These are phyloP conservation scores for Mycena polygramma DNA, from an alignment of 768 basidiomycete genomes.

Conservation along the genomic window DNA sequence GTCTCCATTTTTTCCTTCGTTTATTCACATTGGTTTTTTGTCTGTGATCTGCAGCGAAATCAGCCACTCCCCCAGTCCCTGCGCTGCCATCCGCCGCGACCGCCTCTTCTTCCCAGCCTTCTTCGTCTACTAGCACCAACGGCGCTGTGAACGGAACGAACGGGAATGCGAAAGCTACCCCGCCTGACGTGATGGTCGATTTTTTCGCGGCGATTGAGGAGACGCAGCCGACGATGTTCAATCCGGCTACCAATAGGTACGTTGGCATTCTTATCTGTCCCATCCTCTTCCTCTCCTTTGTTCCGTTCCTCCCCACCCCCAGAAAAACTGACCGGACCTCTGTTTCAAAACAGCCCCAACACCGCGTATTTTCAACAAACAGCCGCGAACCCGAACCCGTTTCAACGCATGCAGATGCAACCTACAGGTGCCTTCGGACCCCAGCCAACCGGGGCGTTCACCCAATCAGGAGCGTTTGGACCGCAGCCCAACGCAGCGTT, in stretches of 20 bases:
- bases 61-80: conserved; percentile 37
- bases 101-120: neutral
- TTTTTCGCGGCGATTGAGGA: conserved; percentile 93
- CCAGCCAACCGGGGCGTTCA: conserved; percentile 40
- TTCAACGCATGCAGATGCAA: conserved; percentile 69
- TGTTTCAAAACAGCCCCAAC: conserved; percentile 54
- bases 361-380: conserved; percentile 69
- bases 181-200: conserved; percentile 72
- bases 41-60: no score
- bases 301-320: no score
- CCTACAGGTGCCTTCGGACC: conserved; percentile 32
- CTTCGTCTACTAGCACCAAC: conserved; percentile 27
- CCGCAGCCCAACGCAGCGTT: conserved; percentile 33
- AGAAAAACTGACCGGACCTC: no score
- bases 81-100: conserved; percentile 36
- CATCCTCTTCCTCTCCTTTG: no score
- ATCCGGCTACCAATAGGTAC: conserved; percentile 72
- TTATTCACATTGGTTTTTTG: no score
- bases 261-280: conserved; percentile 21
- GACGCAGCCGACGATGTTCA: conserved; percentile 80
- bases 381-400: conserved; percentile 77
- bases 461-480: conserved; percentile 39
- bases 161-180: neutral
- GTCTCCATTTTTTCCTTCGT: neutral
- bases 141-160: conserved; percentile 23